These are phyloP conservation scores for Chloromonas sp. DNA, from an alignment of 163 green algal genomes.

Conservation along the genomic window DNA sequence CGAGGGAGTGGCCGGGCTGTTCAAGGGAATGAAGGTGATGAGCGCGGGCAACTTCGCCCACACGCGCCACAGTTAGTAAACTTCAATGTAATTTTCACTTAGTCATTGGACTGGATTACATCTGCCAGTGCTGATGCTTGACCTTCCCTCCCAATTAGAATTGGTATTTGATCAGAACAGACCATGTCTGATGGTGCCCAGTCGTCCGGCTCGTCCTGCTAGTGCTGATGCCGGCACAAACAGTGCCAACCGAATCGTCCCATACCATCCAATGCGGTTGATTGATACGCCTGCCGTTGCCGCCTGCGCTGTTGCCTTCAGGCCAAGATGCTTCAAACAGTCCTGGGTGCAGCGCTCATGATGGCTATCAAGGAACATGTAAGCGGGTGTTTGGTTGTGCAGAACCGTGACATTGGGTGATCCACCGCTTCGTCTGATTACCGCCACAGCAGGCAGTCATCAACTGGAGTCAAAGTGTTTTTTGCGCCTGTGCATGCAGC, in stretches of 20 bases:
- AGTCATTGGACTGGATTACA: not conserved
- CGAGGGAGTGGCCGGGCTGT: conserved; percentile 71
- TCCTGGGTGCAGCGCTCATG: conserved; percentile 78
- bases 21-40: conserved; percentile 48
- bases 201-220: not conserved
- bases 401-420: no score
- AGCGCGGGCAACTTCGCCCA: not conserved
- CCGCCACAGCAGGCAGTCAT: no score
- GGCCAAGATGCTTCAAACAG: conserved; percentile 78
- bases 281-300: not conserved
- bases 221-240: not conserved
- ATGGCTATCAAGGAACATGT: conserved; percentile 80
- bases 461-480: no score
- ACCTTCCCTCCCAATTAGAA: not conserved
- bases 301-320: conserved; percentile 2
- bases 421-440: no score
- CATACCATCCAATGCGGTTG: no score
- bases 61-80: not conserved
- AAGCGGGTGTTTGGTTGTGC: no score
- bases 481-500: no score
- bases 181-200: not conserved
- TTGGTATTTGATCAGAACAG: not conserved
- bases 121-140: not conserved
- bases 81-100: not conserved
- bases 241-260: not conserved